Conservation (phyloP, 2,329 filamentous ascomycete species). For the Sclerotinia minor region DNA sequence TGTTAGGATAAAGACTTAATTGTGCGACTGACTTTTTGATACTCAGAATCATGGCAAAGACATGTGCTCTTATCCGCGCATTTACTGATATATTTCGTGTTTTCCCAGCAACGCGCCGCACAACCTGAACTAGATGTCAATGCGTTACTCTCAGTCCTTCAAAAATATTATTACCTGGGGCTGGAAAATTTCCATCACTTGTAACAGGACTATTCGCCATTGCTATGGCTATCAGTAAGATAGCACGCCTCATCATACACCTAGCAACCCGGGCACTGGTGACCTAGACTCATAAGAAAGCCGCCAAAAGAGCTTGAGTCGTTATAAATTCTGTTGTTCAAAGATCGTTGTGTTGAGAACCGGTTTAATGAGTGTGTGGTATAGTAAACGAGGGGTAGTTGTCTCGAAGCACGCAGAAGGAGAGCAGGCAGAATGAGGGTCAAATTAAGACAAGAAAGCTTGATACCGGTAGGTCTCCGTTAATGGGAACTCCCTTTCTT, state of each 20-base stretch:
- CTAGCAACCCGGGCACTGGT: neutral
- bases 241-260: slow-evolving; percentile 26
- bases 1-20: neutral
- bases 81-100: slow-evolving; percentile 42
- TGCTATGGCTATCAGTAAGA: slow-evolving; percentile 24
- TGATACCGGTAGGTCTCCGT: neutral
- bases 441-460: neutral
- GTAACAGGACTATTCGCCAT: slow-evolving; percentile 26
- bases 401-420: neutral
- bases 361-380: slow-evolving; percentile 1
- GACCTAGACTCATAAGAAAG: neutral
- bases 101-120: slow-evolving; percentile 43
- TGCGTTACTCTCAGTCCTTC: neutral
- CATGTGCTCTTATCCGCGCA: slow-evolving; percentile 39
- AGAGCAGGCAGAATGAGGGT: neutral
- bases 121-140: slow-evolving; percentile 35
- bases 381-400: neutral
- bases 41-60: slow-evolving; percentile 41
- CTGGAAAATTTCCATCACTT: slow-evolving; percentile 27
- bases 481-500: neutral
- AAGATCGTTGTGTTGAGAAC: neutral
- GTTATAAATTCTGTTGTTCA: neutral
- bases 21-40: slow-evolving; percentile 39
- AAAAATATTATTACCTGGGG: slow-evolving; percentile 28
- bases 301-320: neutral